Conservation (phyloP, 2,329 filamentous ascomycete species). For the Xenosphaeropsis pyriputrescens region DNA sequence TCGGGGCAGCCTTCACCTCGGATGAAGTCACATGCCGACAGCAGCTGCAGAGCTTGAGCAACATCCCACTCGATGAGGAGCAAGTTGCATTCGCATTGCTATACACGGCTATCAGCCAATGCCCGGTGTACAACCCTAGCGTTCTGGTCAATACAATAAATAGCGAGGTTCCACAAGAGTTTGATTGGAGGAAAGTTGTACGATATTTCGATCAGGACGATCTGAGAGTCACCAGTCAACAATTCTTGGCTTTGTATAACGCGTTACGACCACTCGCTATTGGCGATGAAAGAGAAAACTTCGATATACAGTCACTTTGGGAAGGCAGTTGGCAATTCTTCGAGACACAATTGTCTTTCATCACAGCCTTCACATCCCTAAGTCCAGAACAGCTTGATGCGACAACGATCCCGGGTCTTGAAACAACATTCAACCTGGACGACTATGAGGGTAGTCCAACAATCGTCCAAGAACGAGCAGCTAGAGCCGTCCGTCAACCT, state of each 20-base stretch:
- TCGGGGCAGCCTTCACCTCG: constrained; percentile 59
- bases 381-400: constrained; percentile 66
- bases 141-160: constrained; percentile 47
- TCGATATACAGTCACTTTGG: constrained; percentile 85
- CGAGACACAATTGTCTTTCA: constrained; percentile 85
- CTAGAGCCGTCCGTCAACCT: constrained; percentile 65
- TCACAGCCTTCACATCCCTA: constrained; percentile 72
- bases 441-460: constrained; percentile 47
- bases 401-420: constrained; percentile 68
- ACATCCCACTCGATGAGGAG: constrained; percentile 57
- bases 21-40: constrained; percentile 52
- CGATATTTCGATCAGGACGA: constrained; percentile 68
- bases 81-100: constrained; percentile 72
- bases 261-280: constrained; percentile 60
- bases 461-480: constrained; percentile 42
- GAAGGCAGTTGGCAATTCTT: constrained; percentile 76
- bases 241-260: constrained; percentile 72
- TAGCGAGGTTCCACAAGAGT: constrained; percentile 44
- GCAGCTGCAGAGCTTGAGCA: constrained; percentile 36
- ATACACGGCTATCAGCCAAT: constrained; percentile 44
- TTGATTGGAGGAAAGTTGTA: constrained; percentile 60
- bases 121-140: constrained; percentile 33
- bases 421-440: constrained; percentile 56
- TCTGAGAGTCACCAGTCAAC: constrained; percentile 59
- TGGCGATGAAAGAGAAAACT: constrained; percentile 37